Evolutionary conservation across 2,329 filamentous ascomycete species (phyloP), one percentile per base, ranked within the genome.

Genomic region (Aquanectria penicillioides): DNA sequence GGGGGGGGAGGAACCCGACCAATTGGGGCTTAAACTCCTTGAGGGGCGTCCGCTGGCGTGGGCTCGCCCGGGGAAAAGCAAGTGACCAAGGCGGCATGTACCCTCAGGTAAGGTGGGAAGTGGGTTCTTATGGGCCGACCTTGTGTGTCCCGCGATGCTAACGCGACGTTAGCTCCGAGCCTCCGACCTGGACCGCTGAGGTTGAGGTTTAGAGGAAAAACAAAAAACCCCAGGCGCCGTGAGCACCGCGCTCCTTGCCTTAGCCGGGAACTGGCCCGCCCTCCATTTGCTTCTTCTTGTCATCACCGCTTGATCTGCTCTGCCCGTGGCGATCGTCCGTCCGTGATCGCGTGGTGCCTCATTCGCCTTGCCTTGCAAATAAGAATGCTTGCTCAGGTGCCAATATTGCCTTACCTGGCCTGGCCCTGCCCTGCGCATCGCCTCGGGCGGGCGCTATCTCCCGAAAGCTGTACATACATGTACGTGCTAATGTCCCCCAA

Each of bases 81-180:
- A 56, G 52, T 48, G 43, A 55, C 52, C 43, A 34, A 29, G 33
- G 38, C 31, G 38, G 18, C 38, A 49, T n/a, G 46, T 51, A 38
- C 54, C 46, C 26, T 31, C 23, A 15, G 25, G 34, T 25, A 38
- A 38, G 48, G 54, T 57, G 28, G 25, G 13, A 23, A 17, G 22
- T 40, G 36, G 36, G 37, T 40, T 48, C 12, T 20, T 49, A 29
- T 49, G 47, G 37, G 36, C 26, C 31, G 23, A 9, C 22, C n/a
- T 34, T 49, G 36, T 34, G 52, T 48, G 20, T 41, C 44, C 54
- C 54, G 48, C 48, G 36, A 33, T 43, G 55, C 55, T 58, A 58
- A 58, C 41, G 48, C 41, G 22, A 41, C 34, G 26, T 25, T 40
- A 57, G 46, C 46, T 50, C 28, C 18, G 28, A n/a, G n/a, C n/a